phyloP scores from a whole-genome alignment of 768 basidiomycete species.

The Mycena epipterygia region DNA sequence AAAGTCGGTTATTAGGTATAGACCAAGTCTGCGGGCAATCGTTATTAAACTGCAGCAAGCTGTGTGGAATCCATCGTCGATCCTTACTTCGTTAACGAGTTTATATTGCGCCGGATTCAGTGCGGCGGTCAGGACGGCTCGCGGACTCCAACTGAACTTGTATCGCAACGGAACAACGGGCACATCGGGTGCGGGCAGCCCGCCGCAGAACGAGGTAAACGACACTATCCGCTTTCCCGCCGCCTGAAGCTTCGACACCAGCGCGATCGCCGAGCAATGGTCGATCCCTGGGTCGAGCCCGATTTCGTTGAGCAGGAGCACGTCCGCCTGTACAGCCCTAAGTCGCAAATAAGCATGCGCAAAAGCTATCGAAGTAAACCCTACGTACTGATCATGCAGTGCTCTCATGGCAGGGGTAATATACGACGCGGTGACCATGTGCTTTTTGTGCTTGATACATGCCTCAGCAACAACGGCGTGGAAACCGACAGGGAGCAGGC shows the following conservation, averaged over 20 bases:
- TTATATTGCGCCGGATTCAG: conserved; percentile 79
- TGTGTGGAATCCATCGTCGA: neutral
- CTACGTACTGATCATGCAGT: conserved; percentile 69
- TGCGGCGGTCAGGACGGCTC: conserved; percentile 87
- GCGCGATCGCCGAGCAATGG: conserved; percentile 86
- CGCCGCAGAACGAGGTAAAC: conserved; percentile 94
- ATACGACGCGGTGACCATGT: conserved; percentile 94
- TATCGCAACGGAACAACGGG: conserved; percentile 81
- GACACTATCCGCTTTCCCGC: conserved; percentile 71
- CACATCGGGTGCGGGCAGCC: conserved; percentile 85
- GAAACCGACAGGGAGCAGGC: conserved; percentile 83
- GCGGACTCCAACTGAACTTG: conserved; percentile 95
- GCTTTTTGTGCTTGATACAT: conserved; percentile 77
- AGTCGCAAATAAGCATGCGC: conserved; percentile 4
- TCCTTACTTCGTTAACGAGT: conserved; percentile 66
- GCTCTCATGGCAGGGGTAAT: conserved; percentile 82
- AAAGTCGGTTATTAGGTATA: conserved; percentile 66
- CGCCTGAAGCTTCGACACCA: conserved; percentile 66
- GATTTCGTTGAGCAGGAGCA: conserved; percentile 91
- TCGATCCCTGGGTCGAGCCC: conserved; percentile 93
- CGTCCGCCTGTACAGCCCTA: conserved; percentile 72
- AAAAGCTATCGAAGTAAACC: neutral
- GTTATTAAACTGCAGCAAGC: neutral
- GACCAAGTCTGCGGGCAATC: conserved; percentile 53
- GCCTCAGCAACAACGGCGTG: conserved; percentile 79